Percentiles rank a stretch among this genome's conserved stretches.
phyloP scores from a whole-genome alignment of 1,139 yeast species.

The Magnusiomyces suaveolens region DNA sequence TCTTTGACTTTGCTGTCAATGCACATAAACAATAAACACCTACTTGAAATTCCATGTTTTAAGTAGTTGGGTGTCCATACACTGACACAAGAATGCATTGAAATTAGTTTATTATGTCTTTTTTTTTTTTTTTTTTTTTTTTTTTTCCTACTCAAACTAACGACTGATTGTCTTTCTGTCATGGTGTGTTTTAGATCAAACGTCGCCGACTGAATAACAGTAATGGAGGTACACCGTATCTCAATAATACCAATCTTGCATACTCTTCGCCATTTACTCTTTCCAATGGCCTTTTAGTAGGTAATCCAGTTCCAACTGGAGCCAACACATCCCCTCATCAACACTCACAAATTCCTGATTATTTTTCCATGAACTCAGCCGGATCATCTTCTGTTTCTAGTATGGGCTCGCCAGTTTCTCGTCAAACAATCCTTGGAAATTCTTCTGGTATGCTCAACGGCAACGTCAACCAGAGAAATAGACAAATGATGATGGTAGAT shows the following conservation, averaged over 20 bases:
- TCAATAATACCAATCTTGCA: background rate
- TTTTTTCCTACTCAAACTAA: background rate
- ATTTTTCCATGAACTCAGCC: background rate
- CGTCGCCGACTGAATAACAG: background rate
- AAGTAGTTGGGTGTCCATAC: no score
- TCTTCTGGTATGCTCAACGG: background rate
- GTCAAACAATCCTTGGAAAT: background rate
- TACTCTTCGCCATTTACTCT: slow-evolving; percentile 1
- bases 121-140: background rate
- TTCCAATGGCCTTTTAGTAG: background rate
- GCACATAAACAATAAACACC: background rate
- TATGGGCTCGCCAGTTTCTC: slow-evolving; percentile 1
- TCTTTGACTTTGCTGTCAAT: background rate
- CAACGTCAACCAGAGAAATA: background rate
- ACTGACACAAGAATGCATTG: background rate
- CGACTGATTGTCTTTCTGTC: no score
- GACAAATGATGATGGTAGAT: slow-evolving; percentile 1
- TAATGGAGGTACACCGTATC: background rate
- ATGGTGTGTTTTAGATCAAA: slow-evolving; percentile 3
- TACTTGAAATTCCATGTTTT: background rate
- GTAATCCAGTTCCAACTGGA: background rate
- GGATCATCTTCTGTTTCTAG: background rate
- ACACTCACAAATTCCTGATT: slow-evolving; percentile 3
- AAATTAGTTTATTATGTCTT: background rate
- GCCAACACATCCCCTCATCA: background rate